Conservation (phyloP, 345 rosid species). For the Durio zibethinus region DNA sequence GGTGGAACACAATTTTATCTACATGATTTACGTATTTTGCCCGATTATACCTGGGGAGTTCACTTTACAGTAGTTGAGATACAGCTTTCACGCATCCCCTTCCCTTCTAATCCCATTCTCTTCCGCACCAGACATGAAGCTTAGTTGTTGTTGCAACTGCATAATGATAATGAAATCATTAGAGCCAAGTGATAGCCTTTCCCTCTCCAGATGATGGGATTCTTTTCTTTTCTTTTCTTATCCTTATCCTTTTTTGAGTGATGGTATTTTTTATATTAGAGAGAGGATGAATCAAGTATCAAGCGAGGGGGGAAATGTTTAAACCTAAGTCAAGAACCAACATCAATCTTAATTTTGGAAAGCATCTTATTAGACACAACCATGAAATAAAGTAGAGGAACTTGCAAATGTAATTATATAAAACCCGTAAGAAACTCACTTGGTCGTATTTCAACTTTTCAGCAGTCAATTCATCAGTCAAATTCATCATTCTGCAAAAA, state of each 20-base stretch:
- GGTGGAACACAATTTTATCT: slow-evolving; percentile 9
- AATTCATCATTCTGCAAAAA: slow-evolving; percentile 59
- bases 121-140: slow-evolving; percentile 43
- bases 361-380: not conserved
- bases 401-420: not conserved
- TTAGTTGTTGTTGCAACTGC: slow-evolving; percentile 72
- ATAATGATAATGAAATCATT: slow-evolving; percentile 9
- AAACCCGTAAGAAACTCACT: slow-evolving; percentile 40
- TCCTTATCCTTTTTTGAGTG: not conserved
- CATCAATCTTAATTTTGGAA: not conserved
- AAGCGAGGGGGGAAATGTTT: not conserved
- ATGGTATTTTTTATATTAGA: not conserved
- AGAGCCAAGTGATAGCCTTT: not conserved
- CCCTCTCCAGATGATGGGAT: not conserved
- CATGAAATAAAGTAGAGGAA: not conserved
- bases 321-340: not conserved
- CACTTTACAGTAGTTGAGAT: slow-evolving; percentile 15
- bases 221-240: not conserved
- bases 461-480: slow-evolving; percentile 68
- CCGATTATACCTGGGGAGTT: slow-evolving; percentile 23
- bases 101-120: slow-evolving; percentile 46
- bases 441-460: slow-evolving; percentile 66
- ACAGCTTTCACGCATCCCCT: slow-evolving; percentile 30
- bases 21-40: slow-evolving; percentile 31
- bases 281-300: not conserved